Base-by-base conservation (phyloP, 169 alveolate genomes). In the Eimeria necatrix region DNA sequence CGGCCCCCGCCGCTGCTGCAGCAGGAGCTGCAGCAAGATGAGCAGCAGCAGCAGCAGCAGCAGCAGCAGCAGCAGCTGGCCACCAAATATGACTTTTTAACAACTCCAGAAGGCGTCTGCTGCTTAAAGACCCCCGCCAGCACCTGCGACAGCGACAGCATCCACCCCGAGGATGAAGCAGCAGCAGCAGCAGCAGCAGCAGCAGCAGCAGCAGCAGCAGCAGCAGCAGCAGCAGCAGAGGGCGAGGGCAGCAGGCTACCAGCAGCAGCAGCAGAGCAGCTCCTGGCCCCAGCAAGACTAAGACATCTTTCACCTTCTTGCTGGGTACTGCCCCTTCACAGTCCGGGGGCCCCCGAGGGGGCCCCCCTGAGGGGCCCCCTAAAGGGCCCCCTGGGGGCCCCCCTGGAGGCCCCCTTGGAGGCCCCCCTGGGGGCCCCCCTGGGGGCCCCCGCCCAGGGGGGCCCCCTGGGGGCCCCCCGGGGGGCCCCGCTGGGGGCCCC, bases 31-130 rank as follows among this genome's bases (percentile, higher is more conserved):
- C 76, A 4, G 81, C 18, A 9, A 26, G 51, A 70, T 20, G 52
- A 70, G 81, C 81, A 24, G 81, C 81, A 70, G 81, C 46, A n/a
- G n/a, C n/a, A n/a, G n/a, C n/a, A n/a, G n/a, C n/a, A 56, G 64
- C 64, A 56, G 20, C 64, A 56, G 8, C 20, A 14, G 64, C 8
- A 14, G 64, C 64, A 14, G 20, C 8, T 9, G 8, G 8, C 20
- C 14, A 56, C 64, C 20, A 14, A 56, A 56, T 14, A 8, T 9
- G 14, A 14, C 64, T 56, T 14, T 9, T 56, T 14, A 9, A 14
- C 8, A 56, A 56, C 14, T 56, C 14, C 14, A 9, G 64, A 56
- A 14, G 64, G 64, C 14, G 64, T 14, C 64, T 56, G 64, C 64
- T 56, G 20, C 20, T 14, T 56, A 14, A 56, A 56, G 64, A 14